Conservation (phyloP, 139 green algal species). For the Volvox africanus region DNA sequence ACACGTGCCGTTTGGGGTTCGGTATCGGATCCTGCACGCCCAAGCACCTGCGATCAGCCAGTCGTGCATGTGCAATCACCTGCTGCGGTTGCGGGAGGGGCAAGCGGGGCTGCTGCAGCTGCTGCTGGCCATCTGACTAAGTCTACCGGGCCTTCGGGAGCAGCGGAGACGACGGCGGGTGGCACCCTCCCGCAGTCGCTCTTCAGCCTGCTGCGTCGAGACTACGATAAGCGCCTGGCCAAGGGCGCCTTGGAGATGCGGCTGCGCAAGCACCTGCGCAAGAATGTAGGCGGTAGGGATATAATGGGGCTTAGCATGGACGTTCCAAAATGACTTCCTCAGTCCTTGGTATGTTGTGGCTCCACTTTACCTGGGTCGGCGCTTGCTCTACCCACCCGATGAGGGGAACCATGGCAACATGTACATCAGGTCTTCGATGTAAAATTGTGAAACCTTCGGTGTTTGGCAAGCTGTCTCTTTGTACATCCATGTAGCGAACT, state of each 20-base stretch:
- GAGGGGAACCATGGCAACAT: too few species aligned
- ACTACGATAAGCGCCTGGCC: neutral
- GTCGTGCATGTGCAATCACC: neutral
- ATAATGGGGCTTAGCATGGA: neutral
- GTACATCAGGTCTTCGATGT: too few species aligned
- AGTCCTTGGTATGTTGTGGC: neutral
- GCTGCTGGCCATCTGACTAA: neutral
- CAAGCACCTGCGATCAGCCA: neutral
- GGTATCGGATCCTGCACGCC: neutral
- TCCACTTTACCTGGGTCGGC: too few species aligned
- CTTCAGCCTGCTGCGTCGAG: neutral
- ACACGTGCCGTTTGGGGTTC: neutral
- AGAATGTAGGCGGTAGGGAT: neutral
- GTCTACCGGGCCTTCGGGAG: neutral
- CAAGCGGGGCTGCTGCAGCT: neutral
- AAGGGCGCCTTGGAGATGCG: neutral
- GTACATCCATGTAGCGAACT: neutral
- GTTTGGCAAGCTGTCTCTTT: too few species aligned
- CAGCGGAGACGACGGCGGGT: neutral
- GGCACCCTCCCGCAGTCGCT: neutral
- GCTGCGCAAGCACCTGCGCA: constrained; percentile 35
- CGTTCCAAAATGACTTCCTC: neutral
- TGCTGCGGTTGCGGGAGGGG: neutral
- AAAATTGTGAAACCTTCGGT: too few species aligned
- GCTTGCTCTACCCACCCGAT: too few species aligned